Evolutionary conservation across 73 alveolate genomes (phyloP).

Genomic region (Tetrahymena malaccensis): DNA sequence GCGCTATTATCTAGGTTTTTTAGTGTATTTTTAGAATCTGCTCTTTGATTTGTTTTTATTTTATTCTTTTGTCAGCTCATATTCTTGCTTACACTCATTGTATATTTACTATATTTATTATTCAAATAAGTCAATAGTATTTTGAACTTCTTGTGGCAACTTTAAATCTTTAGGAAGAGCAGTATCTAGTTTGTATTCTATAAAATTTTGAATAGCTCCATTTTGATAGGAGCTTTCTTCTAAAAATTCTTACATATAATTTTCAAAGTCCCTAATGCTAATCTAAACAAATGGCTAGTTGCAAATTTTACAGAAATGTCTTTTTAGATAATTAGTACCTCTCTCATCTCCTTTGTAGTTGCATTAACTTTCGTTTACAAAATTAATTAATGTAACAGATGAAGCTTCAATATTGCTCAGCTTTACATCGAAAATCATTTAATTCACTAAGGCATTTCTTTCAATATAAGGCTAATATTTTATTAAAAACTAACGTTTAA

Average conservation of each 20-base stretch:
- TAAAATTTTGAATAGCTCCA: neutral
- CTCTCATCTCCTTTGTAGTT: neutral
- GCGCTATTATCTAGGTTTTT: neutral
- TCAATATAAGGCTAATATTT: neutral
- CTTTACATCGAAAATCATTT: neutral
- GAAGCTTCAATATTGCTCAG: neutral
- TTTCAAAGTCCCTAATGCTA: neutral
- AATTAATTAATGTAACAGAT: neutral
- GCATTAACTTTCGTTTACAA: neutral
- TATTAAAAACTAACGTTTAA: neutral
- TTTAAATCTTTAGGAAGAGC: neutral
- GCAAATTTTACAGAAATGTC: neutral
- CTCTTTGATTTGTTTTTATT: neutral
- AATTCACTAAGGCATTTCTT: neutral
- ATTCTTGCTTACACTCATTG: neutral
- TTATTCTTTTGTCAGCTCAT: neutral
- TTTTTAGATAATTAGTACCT: neutral
- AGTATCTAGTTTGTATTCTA: neutral
- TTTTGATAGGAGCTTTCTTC: neutral
- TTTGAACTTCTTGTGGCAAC: neutral
- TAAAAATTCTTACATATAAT: neutral
- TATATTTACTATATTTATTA: neutral
- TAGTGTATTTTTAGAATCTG: neutral
- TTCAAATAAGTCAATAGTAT: neutral
- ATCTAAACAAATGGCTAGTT: neutral